Evolutionary conservation across 192 early-diverging fungal genomes (phyloP).

Genomic region (Allomyces javanicus): DNA sequence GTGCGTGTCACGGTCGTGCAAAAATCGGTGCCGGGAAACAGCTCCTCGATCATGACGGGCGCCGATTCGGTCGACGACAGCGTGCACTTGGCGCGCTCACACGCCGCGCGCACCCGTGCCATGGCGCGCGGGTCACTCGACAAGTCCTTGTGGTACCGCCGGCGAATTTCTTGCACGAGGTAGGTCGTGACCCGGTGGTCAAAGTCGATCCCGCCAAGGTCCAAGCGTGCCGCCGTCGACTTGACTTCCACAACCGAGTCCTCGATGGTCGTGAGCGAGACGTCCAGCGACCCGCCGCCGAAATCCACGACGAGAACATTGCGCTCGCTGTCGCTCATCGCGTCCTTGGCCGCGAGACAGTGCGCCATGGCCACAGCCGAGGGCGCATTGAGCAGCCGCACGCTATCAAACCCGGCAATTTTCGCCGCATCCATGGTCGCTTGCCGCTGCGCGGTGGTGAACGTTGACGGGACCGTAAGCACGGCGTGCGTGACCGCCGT

Average conservation of each 20-base stretch:
- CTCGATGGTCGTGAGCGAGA: constrained; percentile 88
- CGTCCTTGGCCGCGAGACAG: constrained; percentile 84
- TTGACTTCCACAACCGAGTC: constrained; percentile 97
- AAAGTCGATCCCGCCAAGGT: constrained; percentile 98
- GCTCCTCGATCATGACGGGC: constrained; percentile 85
- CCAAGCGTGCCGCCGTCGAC: constrained; percentile 95
- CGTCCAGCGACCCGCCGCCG: constrained; percentile 95
- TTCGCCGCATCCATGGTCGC: constrained; percentile 97
- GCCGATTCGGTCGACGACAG: constrained; percentile 84
- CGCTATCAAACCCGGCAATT: constrained; percentile 88
- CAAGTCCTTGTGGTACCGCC: constrained; percentile 79
- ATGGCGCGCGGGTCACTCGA: constrained; percentile 71
- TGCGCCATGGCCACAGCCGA: constrained; percentile 98
- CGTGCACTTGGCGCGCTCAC: constrained; percentile 93
- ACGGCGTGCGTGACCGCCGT: constrained; percentile 68
- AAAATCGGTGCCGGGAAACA: constrained; percentile 93
- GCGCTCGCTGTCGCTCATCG: constrained; percentile 41
- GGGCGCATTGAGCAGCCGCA: constrained; percentile 99
- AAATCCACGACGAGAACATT: constrained; percentile 96
- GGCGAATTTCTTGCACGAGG: constrained; percentile 90
- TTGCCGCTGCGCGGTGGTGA: constrained; percentile 98
- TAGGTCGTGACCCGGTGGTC: constrained; percentile 93
- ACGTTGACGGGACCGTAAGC: constrained; percentile 93
- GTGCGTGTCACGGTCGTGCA: constrained; percentile 96
- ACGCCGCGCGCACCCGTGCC: constrained; percentile 87